Conservation (phyloP, 148 eudicot species). For the Persicaria maculosa region DNA sequence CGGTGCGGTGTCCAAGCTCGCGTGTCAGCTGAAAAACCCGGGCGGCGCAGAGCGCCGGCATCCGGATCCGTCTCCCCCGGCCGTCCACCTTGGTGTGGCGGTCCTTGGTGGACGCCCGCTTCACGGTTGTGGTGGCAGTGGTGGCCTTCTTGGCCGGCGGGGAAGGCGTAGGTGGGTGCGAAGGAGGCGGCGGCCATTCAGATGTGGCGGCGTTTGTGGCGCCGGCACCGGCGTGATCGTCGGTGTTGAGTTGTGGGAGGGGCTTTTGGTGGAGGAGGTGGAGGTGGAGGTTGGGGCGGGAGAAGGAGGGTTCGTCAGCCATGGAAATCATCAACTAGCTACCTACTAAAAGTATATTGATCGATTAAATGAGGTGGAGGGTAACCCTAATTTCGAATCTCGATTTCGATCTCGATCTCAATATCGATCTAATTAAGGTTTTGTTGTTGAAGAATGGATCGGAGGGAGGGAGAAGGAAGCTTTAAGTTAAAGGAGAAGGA, state of each 20-base stretch:
- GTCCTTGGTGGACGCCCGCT: conserved; percentile 65
- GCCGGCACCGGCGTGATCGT: not conserved
- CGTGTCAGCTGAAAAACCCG: conserved; percentile 84
- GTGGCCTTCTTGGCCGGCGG: conserved; percentile 32
- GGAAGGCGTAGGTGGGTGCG: not conserved
- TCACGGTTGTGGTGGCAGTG: conserved; percentile 16
- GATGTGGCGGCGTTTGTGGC: not conserved
- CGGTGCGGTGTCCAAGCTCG: conserved; percentile 83
- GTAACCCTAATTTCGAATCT: not conserved
- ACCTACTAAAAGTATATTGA: too few species aligned
- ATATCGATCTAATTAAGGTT: not conserved
- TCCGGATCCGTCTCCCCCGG: conserved; percentile 79
- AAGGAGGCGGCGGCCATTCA: not conserved
- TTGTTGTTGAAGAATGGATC: not conserved
- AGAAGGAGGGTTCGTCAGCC: conserved; percentile 11
- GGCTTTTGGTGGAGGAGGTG: conserved; percentile 20
- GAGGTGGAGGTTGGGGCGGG: conserved; percentile 19
- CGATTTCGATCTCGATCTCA: too few species aligned
- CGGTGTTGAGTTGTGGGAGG: conserved; percentile 8
- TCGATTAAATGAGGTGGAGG: not conserved
- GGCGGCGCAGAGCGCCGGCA: conserved; percentile 91
- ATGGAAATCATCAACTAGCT: conserved; percentile 3
- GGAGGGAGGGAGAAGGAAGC: not conserved
- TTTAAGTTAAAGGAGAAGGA: conserved; percentile 5
- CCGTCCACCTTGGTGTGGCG: conserved; percentile 91